Evolutionary conservation across 192 early-diverging fungal genomes (phyloP), one percentile per base, ranked within the genome.

Genomic region (Backusella luteola): DNA sequence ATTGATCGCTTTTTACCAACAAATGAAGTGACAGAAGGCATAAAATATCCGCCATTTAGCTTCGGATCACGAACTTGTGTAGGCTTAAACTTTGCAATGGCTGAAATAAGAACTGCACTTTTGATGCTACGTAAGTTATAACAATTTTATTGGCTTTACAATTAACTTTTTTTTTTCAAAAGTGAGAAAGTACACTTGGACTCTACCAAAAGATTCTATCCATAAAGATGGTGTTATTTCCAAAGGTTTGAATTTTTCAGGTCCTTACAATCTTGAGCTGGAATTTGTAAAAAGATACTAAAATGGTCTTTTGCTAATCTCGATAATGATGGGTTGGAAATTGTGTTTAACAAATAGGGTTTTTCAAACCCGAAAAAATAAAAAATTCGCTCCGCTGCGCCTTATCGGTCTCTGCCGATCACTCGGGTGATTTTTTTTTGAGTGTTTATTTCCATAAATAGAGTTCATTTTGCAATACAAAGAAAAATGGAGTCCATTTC

Each of bases 21-120:
- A 0, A 52, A 52, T 5, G 78, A 79, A n/a, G 34, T 34, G 8
- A 53, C 68, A 3, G 49, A 44, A 9, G 52, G 80, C 2, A 79
- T 84, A 56, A 46, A 84, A 11, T 90, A 85, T 81, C 74, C 85
- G 0, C 84, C 90, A 12, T 91, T 91, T 69, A 84, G 90, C 78
- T 82, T 76, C 26, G 90, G 89, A 35, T 63, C 72, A 26, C 84
- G 86, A 46, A 82, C 90, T 80, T 91, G 90, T 80, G 81, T 90
- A 23, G 89, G 89, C 19, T 83, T 87, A 84, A 87, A 87, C 71
- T 91, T 91, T 73, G 81, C 84, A 21, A 77, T 91, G 34, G 70
- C 86, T 17, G 89, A 90, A 78, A 85, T 87, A 76, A 83, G 83
- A 32, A 82, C 90, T 14, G 79, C 87, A 35, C 82, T 89, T 3